A percentile compares a stretch with the other conserved stretches of the same genome.
Conservation (phyloP, 108 stramenopile genomes). For the Nitzschia palea region DNA sequence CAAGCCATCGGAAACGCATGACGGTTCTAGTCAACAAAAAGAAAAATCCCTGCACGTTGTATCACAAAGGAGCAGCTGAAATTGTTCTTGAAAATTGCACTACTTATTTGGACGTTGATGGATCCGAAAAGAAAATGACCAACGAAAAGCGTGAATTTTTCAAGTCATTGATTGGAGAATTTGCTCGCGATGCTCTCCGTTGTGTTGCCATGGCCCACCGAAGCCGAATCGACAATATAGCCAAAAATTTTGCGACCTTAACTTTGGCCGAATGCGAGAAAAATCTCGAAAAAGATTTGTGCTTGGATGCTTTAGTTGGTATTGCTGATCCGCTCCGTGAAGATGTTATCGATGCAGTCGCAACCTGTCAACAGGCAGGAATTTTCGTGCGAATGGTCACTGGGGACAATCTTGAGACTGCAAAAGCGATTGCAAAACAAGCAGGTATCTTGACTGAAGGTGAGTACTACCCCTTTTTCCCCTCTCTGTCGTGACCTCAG, state of each 20-base stretch:
- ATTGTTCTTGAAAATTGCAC: conserved; percentile 57
- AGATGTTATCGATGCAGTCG: conserved; percentile 91
- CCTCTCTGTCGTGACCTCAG: not conserved
- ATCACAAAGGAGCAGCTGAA: conserved; percentile 81
- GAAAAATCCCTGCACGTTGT: conserved; percentile 45
- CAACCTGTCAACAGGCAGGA: conserved; percentile 87
- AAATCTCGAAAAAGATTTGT: conserved; percentile 62
- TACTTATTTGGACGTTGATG: conserved; percentile 54
- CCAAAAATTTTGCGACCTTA: conserved; percentile 25
- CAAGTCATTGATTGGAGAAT: conserved; percentile 44
- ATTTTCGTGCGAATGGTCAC: conserved; percentile 98
- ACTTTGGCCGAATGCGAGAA: conserved; percentile 45
- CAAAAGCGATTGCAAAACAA: conserved; percentile 90
- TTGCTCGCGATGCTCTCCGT: conserved; percentile 58
- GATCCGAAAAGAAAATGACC: conserved; percentile 53
- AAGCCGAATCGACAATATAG: conserved; percentile 37
- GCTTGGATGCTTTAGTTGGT: conserved; percentile 83
- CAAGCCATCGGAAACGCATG: conserved; percentile 65
- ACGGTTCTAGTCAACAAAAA: conserved; percentile 56
- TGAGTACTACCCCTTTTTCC: conserved; percentile 16
- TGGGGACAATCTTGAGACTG: conserved; percentile 95
- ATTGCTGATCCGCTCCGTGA: conserved; percentile 88
- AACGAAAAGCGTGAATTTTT: conserved; percentile 48
- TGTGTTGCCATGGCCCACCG: conserved; percentile 71
- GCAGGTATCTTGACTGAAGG: conserved; percentile 84